Base-by-base conservation (phyloP, 2,329 filamentous ascomycete species). In the Erysiphe pulchra region DNA sequence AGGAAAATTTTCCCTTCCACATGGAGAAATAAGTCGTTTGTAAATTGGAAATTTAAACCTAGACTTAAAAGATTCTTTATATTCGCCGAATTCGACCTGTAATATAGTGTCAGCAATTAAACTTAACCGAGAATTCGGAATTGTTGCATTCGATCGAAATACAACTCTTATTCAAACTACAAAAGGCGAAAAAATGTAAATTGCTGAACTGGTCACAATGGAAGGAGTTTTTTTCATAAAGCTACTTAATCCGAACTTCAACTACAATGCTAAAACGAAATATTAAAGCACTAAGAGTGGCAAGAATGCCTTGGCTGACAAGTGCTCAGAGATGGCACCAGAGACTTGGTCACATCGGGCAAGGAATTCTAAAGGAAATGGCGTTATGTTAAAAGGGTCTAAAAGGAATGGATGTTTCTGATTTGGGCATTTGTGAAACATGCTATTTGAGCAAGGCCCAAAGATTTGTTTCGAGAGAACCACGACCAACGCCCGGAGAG, bases 51-150 rank as follows among this genome's bases (percentile, higher is more conserved):
- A 42, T 14, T 13, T 24, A 28, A 28, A 24, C 11, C 39, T 42
- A 11, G 24, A 42, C 3, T 18, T 42, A 9, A 14, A 42, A 16
- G 20, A 13, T 24, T 24, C 39, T 16, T 9, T 24, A 24, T 42
- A 24, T 30, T 42, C 17, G 18, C 39, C 24, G 3, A 10, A 42
- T 13, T 42, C 39, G 2, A 3, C 39, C 12, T 42, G 39, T 18
- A 42, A 14, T 18, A 42, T 42, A 8, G 24, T 42, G 11, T 42
- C 39, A 30, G 39, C 39, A 10, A 11, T 39, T 10, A 39, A 16
- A 34, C 32, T 34, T 34, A 34, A 34, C 6, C 3, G 65, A 38
- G 32, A 39, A n/a, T 16, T 6, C 17, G 37, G 37, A 4, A 39
- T 39, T 14, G 12, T 39, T 39, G 37, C 37, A 6, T 12, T 14